A percentile compares a stretch with the other conserved stretches of the same genome.
These are phyloP conservation scores for Cupressus sempervirens DNA, from an alignment of 75 land plant species.

Conservation along the genomic window DNA sequence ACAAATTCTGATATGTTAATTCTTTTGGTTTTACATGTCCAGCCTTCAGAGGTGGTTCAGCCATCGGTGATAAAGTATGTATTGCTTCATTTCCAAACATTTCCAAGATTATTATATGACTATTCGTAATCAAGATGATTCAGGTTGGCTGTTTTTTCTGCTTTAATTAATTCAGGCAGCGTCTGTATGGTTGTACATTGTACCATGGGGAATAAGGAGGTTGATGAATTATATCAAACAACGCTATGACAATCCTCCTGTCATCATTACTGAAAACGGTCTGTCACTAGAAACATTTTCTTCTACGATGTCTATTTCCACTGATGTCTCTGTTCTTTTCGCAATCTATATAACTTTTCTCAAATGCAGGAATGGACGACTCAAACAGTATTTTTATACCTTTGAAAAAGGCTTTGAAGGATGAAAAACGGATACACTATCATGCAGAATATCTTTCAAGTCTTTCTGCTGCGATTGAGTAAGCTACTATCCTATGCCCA, in stretches of 20 bases:
- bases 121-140: not conserved
- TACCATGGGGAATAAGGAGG: slow-evolving; percentile 66
- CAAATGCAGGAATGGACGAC: slow-evolving; percentile 69
- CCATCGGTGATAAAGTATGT: too few species aligned
- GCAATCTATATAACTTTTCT: not conserved
- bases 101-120: not conserved
- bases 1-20: too few species aligned
- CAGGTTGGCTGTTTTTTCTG: not conserved
- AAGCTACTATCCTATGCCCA: not conserved
- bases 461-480: slow-evolving; percentile 64
- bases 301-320: not conserved
- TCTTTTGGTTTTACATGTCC: too few species aligned
- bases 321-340: not conserved
- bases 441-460: slow-evolving; percentile 55
- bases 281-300: not conserved
- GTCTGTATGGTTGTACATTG: slow-evolving; percentile 72
- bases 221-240: slow-evolving; percentile 61
- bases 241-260: slow-evolving; percentile 62
- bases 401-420: slow-evolving; percentile 51
- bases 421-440: slow-evolving; percentile 65
- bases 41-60: too few species aligned
- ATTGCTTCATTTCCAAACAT: too few species aligned
- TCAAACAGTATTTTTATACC: slow-evolving; percentile 43
- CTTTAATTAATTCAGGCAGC: slow-evolving; percentile 42
- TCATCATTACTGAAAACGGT: slow-evolving; percentile 81